Percentiles rank a stretch among this genome's conserved stretches.
phyloP scores from a whole-genome alignment of 1,284 basidiomycete genomes.

The Naganishia cerealis region DNA sequence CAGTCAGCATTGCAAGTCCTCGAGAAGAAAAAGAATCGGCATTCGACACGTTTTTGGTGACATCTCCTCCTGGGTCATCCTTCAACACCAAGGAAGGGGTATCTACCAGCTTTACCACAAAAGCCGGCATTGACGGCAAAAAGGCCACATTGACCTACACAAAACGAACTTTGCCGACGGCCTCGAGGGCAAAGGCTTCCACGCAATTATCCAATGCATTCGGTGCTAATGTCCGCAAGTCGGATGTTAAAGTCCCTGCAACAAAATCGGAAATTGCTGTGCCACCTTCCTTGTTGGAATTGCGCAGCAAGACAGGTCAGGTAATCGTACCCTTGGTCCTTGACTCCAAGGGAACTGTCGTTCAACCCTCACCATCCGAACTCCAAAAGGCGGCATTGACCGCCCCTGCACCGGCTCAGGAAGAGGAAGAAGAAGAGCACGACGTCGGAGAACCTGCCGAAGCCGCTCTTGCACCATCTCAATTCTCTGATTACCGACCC shows the following conservation, averaged over 20 bases:
- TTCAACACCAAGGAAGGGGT: constrained; percentile 26
- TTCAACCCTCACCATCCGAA: constrained; percentile 25
- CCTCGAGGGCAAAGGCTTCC: constrained; percentile 11
- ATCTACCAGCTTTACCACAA: constrained; percentile 23
- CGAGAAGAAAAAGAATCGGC: constrained; percentile 27
- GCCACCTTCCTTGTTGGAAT: constrained; percentile 28
- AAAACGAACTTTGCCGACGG: constrained; percentile 23
- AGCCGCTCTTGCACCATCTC: constrained; percentile 44
- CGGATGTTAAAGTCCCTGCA: constrained; percentile 5
- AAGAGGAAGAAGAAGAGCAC: constrained; percentile 25
- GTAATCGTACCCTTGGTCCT: constrained; percentile 26
- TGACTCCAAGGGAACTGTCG: constrained; percentile 9
- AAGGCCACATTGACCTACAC: constrained; percentile 29
- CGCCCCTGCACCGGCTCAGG: constrained; percentile 22
- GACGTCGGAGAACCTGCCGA: constrained; percentile 17
- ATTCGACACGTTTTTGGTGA: constrained; percentile 33
- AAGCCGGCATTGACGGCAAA: constrained; percentile 27
- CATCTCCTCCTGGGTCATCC: constrained; percentile 29
- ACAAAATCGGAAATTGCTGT: constrained; percentile 26
- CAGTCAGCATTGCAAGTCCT: constrained; percentile 11
- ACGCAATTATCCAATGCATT: constrained; percentile 29
- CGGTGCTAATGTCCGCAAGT: constrained; percentile 27
- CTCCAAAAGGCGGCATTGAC: constrained; percentile 30
- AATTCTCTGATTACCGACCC: constrained; percentile 68
- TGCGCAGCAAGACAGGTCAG: constrained; percentile 19